A percentile compares a stretch with the other conserved stretches of the same genome.
These are phyloP conservation scores for Microascus cirrosus DNA, from an alignment of 2,329 filamentous ascomycete species.

Conservation along the genomic window DNA sequence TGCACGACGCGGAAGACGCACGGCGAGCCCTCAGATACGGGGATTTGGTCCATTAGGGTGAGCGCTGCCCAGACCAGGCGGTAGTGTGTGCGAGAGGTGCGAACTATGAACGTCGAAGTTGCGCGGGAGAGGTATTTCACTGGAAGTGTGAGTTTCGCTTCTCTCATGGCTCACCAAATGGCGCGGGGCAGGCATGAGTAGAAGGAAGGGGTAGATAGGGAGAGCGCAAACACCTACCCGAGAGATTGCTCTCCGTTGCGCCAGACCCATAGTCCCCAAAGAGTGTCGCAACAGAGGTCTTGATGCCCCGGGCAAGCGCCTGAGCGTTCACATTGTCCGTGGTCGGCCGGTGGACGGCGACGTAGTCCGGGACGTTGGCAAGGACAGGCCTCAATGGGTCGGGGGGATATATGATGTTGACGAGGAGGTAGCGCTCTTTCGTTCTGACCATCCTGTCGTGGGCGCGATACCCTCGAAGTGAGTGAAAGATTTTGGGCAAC, in stretches of 20 bases:
- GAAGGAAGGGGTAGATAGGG: not conserved
- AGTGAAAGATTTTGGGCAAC: not conserved
- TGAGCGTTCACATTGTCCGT: constrained; percentile 57
- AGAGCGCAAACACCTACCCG: constrained; percentile 34
- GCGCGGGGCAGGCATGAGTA: not conserved
- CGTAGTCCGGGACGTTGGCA: constrained; percentile 40
- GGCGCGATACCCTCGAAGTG: not conserved
- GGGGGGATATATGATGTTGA: constrained; percentile 82
- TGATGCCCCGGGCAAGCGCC: constrained; percentile 56
- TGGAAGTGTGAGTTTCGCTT: constrained; percentile 20
- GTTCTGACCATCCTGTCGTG: constrained; percentile 69
- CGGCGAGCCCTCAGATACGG: constrained; percentile 42
- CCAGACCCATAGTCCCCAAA: constrained; percentile 88
- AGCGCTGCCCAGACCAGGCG: constrained; percentile 84
- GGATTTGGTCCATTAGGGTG: constrained; percentile 65
- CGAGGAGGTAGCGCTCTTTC: constrained; percentile 91
- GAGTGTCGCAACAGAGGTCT: constrained; percentile 56
- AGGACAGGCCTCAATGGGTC: constrained; percentile 24
- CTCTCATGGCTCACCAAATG: not conserved
- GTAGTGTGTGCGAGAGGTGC: constrained; percentile 72
- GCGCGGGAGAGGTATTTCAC: constrained; percentile 88
- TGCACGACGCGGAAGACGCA: constrained; percentile 79
- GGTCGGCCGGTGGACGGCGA: constrained; percentile 72
- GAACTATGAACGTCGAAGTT: constrained; percentile 90
- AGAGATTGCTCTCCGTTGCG: constrained; percentile 55